Conservation (phyloP, 1,139 yeast genomes). For the Kluyveromyces marxianus region DNA sequence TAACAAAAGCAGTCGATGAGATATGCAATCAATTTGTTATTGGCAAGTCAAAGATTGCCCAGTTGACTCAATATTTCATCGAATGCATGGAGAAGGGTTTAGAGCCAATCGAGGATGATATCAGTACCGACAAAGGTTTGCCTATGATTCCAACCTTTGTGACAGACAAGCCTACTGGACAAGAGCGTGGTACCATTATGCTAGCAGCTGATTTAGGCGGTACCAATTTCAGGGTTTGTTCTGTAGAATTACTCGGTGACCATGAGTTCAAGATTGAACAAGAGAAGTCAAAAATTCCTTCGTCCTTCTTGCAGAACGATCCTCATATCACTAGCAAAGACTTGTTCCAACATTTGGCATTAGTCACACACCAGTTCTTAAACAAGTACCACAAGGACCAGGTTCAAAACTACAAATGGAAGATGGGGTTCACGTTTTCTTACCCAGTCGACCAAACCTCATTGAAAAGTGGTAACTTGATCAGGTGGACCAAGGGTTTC, state of each 20-base stretch:
- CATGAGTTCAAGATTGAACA: constrained; percentile 68
- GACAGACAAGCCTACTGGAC: constrained; percentile 72
- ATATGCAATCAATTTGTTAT: constrained; percentile 51
- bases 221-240: constrained; percentile 83
- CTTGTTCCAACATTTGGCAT: constrained; percentile 68
- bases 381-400: constrained; percentile 50
- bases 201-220: constrained; percentile 88
- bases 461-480: constrained; percentile 64
- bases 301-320: constrained; percentile 47
- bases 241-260: constrained; percentile 71
- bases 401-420: constrained; percentile 35
- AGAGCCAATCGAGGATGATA: constrained; percentile 34
- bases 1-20: constrained; percentile 36
- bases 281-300: constrained; percentile 66
- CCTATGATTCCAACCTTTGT: constrained; percentile 91
- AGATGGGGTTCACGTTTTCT: constrained; percentile 85
- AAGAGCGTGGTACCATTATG: constrained; percentile 58
- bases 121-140: constrained; percentile 33
- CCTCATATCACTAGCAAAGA: constrained; percentile 43
- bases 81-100: constrained; percentile 59
- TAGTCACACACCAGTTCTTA: constrained; percentile 55
- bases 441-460: constrained; percentile 88
- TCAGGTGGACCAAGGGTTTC: constrained; percentile 95
- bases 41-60: constrained; percentile 42
- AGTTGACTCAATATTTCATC: constrained; percentile 59